Evolutionary conservation across 805 yeast species (phyloP), one percentile per base, ranked within the genome.

Genomic region (Metschnikowia bowlesiae): DNA sequence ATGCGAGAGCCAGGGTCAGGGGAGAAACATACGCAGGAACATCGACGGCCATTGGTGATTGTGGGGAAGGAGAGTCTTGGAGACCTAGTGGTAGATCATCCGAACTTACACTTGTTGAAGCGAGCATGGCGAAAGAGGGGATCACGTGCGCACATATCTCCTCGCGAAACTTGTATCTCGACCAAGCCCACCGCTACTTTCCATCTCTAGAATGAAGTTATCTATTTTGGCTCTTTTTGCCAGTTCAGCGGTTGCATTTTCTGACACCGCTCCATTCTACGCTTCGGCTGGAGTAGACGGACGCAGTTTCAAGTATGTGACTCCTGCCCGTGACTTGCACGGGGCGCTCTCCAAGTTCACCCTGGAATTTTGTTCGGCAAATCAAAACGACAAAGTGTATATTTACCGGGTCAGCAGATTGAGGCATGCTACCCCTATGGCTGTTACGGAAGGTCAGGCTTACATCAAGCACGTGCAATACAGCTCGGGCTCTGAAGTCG

Each of bases 351-450:
- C 55, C 39, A 51, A 53, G 22, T 48, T 51, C 52, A 53, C 64
- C 43, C 54, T 54, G 34, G 46, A 48, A 7, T 52, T 62, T 36
- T 68, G 72, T 42, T 35, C 40, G 49, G 38, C 47, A 7, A 11
- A 30, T 10, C 53, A 56, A 14, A 50, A 48, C 18, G 55, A 58
- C 6, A 53, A 54, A 41, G 49, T 67, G 54, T 48, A 54, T 38
- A 57, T 69, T 32, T 68, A 64, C 53, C 56, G 72, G 29, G 71
- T 66, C 35, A 39, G 48, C 26, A 54, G 56, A 46, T 61, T 66
- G 51, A 40, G 45, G 22, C 39, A 44, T 18, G 47, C 41, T 14
- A 39, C 44, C 10, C 53, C 46, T 18, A 44, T 18, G 38, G 30
- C 8, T 2, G 14, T 30, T 40, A 22, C 37, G 31, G 40, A 46